Evolutionary conservation across 2,329 filamentous ascomycete species (phyloP).

Genomic region (Clarireedia homoeocarpa): DNA sequence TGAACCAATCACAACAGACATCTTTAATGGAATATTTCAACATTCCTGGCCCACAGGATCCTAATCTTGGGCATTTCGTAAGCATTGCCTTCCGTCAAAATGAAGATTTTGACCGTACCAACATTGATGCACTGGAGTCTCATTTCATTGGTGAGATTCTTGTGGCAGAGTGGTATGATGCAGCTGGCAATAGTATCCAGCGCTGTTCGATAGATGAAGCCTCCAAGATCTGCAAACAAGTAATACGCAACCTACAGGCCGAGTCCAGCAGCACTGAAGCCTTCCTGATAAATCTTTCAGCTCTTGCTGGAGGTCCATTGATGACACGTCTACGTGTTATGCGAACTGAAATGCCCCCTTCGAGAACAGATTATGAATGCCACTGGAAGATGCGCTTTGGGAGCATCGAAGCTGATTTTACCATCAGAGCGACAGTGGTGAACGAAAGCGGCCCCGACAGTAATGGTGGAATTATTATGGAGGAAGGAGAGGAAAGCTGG

Average conservation of each 20-base stretch:
- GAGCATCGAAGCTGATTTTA: constrained; percentile 43
- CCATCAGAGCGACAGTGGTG: constrained; percentile 39
- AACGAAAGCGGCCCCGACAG: constrained; percentile 21
- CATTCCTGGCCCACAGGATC: constrained; percentile 16
- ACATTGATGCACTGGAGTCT: constrained; percentile 48
- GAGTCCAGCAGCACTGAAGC: constrained; percentile 44
- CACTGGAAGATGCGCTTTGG: constrained; percentile 51
- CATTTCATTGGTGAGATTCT: constrained; percentile 45
- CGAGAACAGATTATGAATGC: constrained; percentile 41
- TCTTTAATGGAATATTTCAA: constrained; percentile 26
- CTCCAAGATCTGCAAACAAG: constrained; percentile 43
- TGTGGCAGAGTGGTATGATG: constrained; percentile 44
- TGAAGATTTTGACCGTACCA: constrained; percentile 35
- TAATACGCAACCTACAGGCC: constrained; percentile 45
- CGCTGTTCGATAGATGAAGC: constrained; percentile 45
- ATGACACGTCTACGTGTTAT: constrained; percentile 37
- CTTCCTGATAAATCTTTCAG: constrained; percentile 52
- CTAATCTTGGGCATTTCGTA: constrained; percentile 21
- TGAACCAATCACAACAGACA: constrained; percentile 15
- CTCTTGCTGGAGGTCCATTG: constrained; percentile 47
- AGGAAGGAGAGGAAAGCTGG: constrained; percentile 34
- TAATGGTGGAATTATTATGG: constrained; percentile 11
- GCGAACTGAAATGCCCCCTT: constrained; percentile 33
- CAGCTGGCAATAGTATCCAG: constrained; percentile 35
- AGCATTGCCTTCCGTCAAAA: constrained; percentile 26